These are phyloP conservation scores for Naegleria fowleri DNA, from an alignment of 208 protist species.

Conservation along the genomic window DNA sequence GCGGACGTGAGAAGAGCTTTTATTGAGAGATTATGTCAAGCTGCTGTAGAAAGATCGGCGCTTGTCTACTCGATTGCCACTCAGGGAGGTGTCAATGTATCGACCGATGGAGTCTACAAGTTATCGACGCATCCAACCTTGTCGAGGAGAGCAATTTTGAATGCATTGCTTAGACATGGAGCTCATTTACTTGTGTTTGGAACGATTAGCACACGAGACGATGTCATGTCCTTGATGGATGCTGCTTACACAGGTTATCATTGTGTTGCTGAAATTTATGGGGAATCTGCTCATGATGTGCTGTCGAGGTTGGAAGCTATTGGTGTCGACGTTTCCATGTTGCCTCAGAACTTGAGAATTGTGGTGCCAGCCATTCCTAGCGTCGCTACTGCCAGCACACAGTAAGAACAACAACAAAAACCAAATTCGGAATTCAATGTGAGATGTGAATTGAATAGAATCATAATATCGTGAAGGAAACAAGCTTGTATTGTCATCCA, in stretches of 20 bases:
- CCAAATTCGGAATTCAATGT: no score
- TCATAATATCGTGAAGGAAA: no score
- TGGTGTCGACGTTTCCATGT: conserved; percentile 12
- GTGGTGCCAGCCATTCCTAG: conserved; percentile 6
- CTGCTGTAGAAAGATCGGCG: conserved; percentile 17
- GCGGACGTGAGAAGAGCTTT: conserved; percentile 24
- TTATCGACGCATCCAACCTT: conserved; percentile 30
- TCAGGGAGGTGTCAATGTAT: not conserved
- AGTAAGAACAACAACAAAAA: no score
- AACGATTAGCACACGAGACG: conserved; percentile 25
- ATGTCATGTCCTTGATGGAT: conserved; percentile 27
- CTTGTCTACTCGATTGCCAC: conserved; percentile 27
- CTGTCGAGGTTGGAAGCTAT: conserved; percentile 30
- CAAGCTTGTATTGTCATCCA: no score
- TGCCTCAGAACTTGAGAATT: conserved; percentile 28
- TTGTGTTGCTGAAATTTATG: conserved; percentile 33
- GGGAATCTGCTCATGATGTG: conserved; percentile 27
- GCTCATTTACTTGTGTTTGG: conserved; percentile 32
- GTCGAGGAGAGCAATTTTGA: conserved; percentile 19
- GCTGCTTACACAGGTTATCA: conserved; percentile 34
- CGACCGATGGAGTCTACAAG: conserved; percentile 20
- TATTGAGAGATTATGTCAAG: conserved; percentile 27
- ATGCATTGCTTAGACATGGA: conserved; percentile 25
- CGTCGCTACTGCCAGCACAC: no score
- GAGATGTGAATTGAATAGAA: no score